Base-by-base conservation (phyloP, 208 protist genomes). In the Endotrypanum monterogeii region DNA sequence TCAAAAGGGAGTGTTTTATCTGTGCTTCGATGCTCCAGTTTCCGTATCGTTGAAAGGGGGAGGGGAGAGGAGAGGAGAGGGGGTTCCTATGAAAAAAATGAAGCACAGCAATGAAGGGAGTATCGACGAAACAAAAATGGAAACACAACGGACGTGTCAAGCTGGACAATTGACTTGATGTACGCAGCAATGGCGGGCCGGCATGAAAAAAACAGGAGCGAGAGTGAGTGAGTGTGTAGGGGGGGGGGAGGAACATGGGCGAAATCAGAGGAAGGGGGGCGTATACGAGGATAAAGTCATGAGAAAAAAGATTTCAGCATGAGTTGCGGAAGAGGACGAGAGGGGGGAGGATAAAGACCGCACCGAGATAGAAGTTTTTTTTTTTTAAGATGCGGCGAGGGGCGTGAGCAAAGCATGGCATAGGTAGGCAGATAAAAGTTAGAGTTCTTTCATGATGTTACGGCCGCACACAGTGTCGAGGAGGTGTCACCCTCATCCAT, bases 201-300 rank as follows among this genome's bases (percentile, higher is more conserved):
- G n/a, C n/a, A n/a, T n/a, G n/a, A n/a, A n/a, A n/a, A n/a, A n/a
- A n/a, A n/a, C n/a, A 18, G 8, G 25, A 32, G 28, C 30, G 32
- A 0, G 18, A 62, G 63, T 11, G 46, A 48, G 23, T 7, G n/a
- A 56, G 39, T 14, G 7, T 4, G 20, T 54, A 48, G 18, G 63
- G 30, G 76, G 23, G 39, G 25, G 6, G 44, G 12, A 11, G 37
- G 25, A 57, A 32, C 25, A 8, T 28, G 18, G 25, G 28, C 48
- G 30, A 68, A 25, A 35, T 25, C n/a, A n/a, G 48, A 75, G 71
- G 16, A 60, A 52, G 62, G 37, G 20, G 25, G 37, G 52, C 48
- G 76, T 60, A 23, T 55, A 16, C 28, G 62, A 74, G 7, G 73
- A 20, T 50, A 48, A 76, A 30, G 25, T 20, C 41, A 62, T 14